Evolutionary conservation across 2,329 filamentous ascomycete genomes (phyloP), one percentile per base, ranked within the genome.

Genomic region (Cephalotrichum gorgonifer): DNA sequence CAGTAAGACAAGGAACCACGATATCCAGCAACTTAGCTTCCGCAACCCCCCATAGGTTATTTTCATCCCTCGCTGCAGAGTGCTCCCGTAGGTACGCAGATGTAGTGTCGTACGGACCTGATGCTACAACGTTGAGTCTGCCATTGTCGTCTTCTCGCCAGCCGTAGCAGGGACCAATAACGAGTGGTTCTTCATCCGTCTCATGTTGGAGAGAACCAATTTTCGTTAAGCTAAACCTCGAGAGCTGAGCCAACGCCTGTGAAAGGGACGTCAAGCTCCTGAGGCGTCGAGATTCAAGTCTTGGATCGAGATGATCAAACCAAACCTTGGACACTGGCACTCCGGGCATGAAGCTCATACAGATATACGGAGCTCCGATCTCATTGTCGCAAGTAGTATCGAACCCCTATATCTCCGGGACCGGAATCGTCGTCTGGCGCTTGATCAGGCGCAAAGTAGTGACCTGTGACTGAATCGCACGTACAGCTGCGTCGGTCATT

Each of bases 341-440:
- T 17, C 54, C 52, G 11, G 49, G 48, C 17, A 57, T 27, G 33
- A 54, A 54, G 49, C 45, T 54, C 52, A 52, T 55, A 35, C 49
- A 52, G 15, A 57, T 43, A 48, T 57, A 57, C 8, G 52, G 55
- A 6, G 51, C 53, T 9, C 39, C 23, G 38, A 55, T 54, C 8
- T 44, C 44, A 48, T 57, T 55, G 9, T 51, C 35, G 22, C 3
- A 45, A 27, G 53, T 53, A 4, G 50, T 49, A 38, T 55, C 54
- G 11, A 51, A 49, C 4, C 25, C 49, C 28, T 53, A 52, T 12
- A 57, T 41, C 35, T 53, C 41, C 12, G 55, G 54, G n/a, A 57
- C 54, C 2, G 54, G 53, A 38, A 57, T 49, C 6, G 31, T 17
- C 4, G 47, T 53, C 20, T 22, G 45, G 15, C n/a, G 6, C 12